Evolutionary conservation across 805 yeast genomes (phyloP), one percentile per base, ranked within the genome.

Genomic region (Phaffomyces antillensis): DNA sequence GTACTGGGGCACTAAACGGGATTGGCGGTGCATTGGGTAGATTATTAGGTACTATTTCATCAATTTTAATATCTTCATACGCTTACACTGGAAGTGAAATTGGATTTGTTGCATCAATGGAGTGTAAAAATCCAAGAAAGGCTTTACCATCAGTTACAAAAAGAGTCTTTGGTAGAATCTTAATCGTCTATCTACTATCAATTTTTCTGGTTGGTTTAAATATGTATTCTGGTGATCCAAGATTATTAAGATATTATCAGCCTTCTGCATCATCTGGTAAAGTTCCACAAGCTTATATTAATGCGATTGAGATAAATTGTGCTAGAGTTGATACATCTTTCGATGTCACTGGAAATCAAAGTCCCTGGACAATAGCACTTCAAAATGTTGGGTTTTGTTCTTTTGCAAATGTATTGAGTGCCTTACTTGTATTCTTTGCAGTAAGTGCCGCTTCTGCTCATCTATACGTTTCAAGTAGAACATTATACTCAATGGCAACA

Each of bases 1-100:
- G 90, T 0, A 66, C 64, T 13, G 77, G 82, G 1, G 65, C 80
- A 1, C 35, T 46, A 10, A 61, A 63, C 16, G 91, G 91, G 0
- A 78, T 80, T 30, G 76, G 75, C 7, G 87, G 90, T 3, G 60
- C 69, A 26, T 56, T 61, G 40, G 93, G 91, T 0, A 60, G 85
- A 37, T 71, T 85, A 42, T 63, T 82, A 39, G 77, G 85, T 7
- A 61, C 84, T 9, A 45, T 82, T 32, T 74, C 79, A 1, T 86
- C 88, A 1, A 65, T 81, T 9, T 63, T 79, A 39, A 77, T 81
- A 18, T 80, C 89, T 0, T 71, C 87, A 0, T 86, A 82, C 61
- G 84, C 95, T 0, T 86, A 81, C 56, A 78, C 84, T 40, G 95
- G 95, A 0, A 83, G 89, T 1, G 95, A 86, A 53, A 79, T 83